Conservation (phyloP, 2,329 filamentous ascomycete species). For the Colletotrichum acutatum region DNA sequence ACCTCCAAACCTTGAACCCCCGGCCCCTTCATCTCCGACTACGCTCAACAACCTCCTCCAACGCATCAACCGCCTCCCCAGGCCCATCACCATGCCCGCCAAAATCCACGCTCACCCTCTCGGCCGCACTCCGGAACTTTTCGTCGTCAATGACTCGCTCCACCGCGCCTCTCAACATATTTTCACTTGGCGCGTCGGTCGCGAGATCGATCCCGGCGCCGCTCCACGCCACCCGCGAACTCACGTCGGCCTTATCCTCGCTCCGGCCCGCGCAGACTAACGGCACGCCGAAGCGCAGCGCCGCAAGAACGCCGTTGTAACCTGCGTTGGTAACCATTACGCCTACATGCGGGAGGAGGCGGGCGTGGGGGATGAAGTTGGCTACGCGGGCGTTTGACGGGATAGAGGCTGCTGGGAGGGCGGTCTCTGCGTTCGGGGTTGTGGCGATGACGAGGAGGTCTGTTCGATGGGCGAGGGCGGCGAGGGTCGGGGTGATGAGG, state of each 20-base stretch:
- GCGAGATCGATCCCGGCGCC: conserved; percentile 38
- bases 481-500: conserved; percentile 35
- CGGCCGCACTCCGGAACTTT: neutral
- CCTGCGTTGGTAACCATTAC: conserved; percentile 39
- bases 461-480: neutral
- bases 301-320: conserved; percentile 37
- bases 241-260: conserved; percentile 44
- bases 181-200: conserved; percentile 29
- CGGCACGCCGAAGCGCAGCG: conserved; percentile 37
- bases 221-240: conserved; percentile 38
- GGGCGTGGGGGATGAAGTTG: conserved; percentile 34
- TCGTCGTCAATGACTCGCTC: neutral
- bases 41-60: neutral
- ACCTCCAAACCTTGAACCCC: too few relatives aligned
- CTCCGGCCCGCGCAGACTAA: conserved; percentile 38
- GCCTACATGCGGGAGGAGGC: conserved; percentile 43
- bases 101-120: neutral
- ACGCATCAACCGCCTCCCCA: neutral
- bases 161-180: conserved; percentile 25
- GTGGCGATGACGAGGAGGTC: conserved; percentile 24
- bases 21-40: neutral
- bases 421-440: neutral
- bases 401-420: neutral
- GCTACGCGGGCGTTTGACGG: conserved; percentile 18
- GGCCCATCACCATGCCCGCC: neutral